These are phyloP conservation scores for Moricandia arvensis DNA, from an alignment of 345 rosid species.

Conservation along the genomic window DNA sequence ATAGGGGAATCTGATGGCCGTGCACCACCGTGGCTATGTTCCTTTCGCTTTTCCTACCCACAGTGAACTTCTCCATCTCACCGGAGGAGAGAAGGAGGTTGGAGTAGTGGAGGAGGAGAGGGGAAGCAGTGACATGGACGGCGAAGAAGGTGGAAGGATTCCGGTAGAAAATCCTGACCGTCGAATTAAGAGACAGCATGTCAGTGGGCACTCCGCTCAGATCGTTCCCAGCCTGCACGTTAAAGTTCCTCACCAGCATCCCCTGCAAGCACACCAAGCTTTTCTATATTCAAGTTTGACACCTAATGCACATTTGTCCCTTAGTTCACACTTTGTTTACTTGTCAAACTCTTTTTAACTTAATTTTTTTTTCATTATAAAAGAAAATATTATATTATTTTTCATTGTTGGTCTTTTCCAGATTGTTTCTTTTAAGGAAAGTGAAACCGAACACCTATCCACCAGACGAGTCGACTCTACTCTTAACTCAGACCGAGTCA, in stretches of 20 bases:
- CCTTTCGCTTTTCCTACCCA: slow-evolving; percentile 53
- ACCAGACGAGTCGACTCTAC: slow-evolving; percentile 9
- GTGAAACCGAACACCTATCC: neutral
- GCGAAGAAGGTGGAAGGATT: slow-evolving; percentile 84
- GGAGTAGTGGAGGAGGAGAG: slow-evolving; percentile 67
- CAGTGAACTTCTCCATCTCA: slow-evolving; percentile 79
- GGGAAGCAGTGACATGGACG: slow-evolving; percentile 88
- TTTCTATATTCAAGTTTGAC: neutral
- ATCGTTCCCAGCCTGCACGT: slow-evolving; percentile 91
- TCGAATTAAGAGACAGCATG: slow-evolving; percentile 83
- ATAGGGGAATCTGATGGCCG: slow-evolving; percentile 76
- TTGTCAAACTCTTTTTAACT: neutral
- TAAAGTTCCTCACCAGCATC: slow-evolving; percentile 70
- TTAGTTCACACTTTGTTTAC: slow-evolving; percentile 4
- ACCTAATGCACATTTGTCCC: neutral
- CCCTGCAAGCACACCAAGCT: slow-evolving; percentile 45
- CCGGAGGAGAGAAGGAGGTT: slow-evolving; percentile 84
- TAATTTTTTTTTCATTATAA: neutral
- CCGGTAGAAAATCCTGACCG: slow-evolving; percentile 78
- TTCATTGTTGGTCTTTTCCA: slow-evolving; percentile 12
- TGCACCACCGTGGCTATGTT: slow-evolving; percentile 51
- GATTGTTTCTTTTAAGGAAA: slow-evolving; percentile 29
- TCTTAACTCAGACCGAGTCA: slow-evolving; percentile 5
- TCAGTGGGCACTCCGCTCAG: slow-evolving; percentile 85
- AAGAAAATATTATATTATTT: neutral